Evolutionary conservation across 139 green algal species (phyloP).

Genomic region (Chlamydomonas sp.): DNA sequence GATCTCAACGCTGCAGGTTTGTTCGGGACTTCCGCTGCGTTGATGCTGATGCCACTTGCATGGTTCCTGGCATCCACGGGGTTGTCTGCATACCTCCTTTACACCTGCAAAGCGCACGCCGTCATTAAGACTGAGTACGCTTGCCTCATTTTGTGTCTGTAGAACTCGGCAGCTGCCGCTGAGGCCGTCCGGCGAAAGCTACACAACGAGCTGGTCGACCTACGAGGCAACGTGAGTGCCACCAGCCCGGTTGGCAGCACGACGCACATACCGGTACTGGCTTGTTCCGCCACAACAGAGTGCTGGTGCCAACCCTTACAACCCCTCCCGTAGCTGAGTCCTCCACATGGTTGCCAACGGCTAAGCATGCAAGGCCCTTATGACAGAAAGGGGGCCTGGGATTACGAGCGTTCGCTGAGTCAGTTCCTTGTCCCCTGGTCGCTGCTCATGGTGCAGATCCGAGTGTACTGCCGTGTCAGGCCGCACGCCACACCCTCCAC

Average conservation of each 20-base stretch:
- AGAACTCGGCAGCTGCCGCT: constrained; percentile 67
- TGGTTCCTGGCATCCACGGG: too few species aligned
- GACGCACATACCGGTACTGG: neutral
- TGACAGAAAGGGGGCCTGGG: too few species aligned
- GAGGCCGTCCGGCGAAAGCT: constrained; percentile 71
- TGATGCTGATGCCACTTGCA: too few species aligned
- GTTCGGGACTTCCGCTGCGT: too few species aligned
- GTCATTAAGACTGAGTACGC: too few species aligned
- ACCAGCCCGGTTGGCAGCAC: too few species aligned
- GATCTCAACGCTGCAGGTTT: constrained; percentile 70
- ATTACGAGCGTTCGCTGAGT: too few species aligned
- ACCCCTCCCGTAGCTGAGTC: neutral
- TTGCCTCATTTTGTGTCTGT: constrained; percentile 4
- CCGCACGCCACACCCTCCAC: constrained; percentile 59
- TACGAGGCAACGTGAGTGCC: constrained; percentile 82
- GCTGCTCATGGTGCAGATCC: constrained; percentile 71
- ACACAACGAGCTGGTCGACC: constrained; percentile 91
- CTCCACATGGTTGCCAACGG: neutral
- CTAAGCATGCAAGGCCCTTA: neutral
- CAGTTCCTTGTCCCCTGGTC: too few species aligned
- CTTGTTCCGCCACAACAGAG: neutral
- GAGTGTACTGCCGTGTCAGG: constrained; percentile 88
- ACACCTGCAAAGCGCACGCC: too few species aligned
- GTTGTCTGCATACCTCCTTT: too few species aligned
- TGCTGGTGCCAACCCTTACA: neutral